Evolutionary conservation across 441 rosid species (phyloP), one percentile per base, ranked within the genome.

Genomic region (Gossypium lobatum): DNA sequence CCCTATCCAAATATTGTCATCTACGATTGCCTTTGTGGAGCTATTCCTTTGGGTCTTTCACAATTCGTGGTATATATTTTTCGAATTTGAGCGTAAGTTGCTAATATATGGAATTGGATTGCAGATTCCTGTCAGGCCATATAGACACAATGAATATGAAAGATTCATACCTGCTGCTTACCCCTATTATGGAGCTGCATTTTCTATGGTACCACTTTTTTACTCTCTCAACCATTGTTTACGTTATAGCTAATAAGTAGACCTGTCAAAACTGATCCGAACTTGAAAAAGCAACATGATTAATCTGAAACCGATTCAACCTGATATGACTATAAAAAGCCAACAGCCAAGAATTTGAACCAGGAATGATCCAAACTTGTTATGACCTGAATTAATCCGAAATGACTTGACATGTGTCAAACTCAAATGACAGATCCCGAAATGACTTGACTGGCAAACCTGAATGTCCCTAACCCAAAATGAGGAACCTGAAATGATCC

Each of bases 61-160:
- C 16, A 60, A 23, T 14, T 4, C 45, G 16, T 46, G 7, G 14
- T 48, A 16, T n/a, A n/a, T 46, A 10, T 26, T 60, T 60, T 28
- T 20, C 37, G 61, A 28, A 53, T 53, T 53, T 52, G 17, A 28
- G 48, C 6, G 5, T 31, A 31, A 28, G 1, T 28, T 16, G n/a
- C 34, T 14, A 28, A 53, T 14, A 57, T 31, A 10, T 63, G 71
- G 54, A 70, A 73, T 58, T 59, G 31, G 57, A 64, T 28, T 75
- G 80, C 84, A 87, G 86, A 84, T 84, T 75, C 91, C 88, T 28
- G 91, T 87, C 45, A 81, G 85, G 58, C 88, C 91, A 50, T 85
- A 66, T 76, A 82, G 78, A 73, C 90, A 85, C 83, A 82, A 85
- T 39, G 91, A 82, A 80, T 87, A 82, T 42, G 86, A 85, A 72